A percentile compares a stretch with the other conserved stretches of the same genome.
Evolutionary conservation across 176 grass and related monocot genomes (phyloP).

Genomic region (Musa itinerans): DNA sequence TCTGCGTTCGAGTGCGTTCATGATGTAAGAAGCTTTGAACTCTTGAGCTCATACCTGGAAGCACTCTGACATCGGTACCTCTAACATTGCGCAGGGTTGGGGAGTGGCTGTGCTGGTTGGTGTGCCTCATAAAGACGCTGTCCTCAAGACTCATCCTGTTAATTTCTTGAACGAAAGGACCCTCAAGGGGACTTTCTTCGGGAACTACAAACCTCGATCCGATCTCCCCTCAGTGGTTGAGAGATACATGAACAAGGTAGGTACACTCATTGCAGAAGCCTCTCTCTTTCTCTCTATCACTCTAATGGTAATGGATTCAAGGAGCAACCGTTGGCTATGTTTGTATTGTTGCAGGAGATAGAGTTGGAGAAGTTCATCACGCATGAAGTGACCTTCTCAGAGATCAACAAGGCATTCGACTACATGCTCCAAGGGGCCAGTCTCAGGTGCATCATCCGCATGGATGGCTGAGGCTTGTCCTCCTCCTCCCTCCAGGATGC

Average conservation of each 20-base stretch:
- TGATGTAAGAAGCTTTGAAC: slow-evolving; percentile 35
- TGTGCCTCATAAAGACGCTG: slow-evolving; percentile 12
- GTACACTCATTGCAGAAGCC: not conserved
- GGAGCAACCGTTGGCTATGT: not conserved
- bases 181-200: slow-evolving; percentile 90
- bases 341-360: not conserved
- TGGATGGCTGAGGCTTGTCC: not conserved
- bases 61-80: not conserved
- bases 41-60: not conserved
- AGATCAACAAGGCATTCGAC: slow-evolving; percentile 9
- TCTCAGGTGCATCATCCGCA: slow-evolving; percentile 3
- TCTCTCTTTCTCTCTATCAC: not conserved
- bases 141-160: slow-evolving; percentile 75
- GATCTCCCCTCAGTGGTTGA: slow-evolving; percentile 76
- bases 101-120: slow-evolving; percentile 24
- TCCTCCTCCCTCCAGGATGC: not conserved
- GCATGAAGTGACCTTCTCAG: not conserved
- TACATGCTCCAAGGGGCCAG: slow-evolving; percentile 2
- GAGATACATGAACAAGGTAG: slow-evolving; percentile 35
- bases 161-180: slow-evolving; percentile 85
- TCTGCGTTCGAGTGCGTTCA: slow-evolving; percentile 87
- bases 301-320: not conserved
- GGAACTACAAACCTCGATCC: slow-evolving; percentile 74
- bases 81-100: slow-evolving; percentile 44
- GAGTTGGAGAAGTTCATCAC: slow-evolving; percentile 10